These are phyloP conservation scores for Syzygium oleosum DNA, from an alignment of 345 rosid species.

Conservation along the genomic window DNA sequence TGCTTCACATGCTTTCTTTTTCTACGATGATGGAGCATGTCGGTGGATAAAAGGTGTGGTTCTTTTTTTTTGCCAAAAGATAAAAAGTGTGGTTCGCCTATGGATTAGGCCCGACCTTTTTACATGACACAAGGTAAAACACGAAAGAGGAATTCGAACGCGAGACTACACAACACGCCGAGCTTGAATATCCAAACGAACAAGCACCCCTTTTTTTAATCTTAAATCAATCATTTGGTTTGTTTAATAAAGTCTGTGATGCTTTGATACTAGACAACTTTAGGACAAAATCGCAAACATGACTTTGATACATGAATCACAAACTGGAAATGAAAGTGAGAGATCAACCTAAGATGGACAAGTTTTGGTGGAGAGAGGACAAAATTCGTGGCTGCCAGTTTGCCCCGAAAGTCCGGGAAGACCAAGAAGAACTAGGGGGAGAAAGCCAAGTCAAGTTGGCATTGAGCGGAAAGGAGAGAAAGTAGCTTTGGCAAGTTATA, in stretches of 20 bases:
- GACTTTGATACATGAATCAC: background rate
- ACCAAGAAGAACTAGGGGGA: background rate
- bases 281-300: background rate
- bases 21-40: background rate
- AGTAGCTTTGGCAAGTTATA: background rate
- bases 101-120: background rate
- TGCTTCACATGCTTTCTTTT: background rate
- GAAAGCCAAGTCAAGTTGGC: background rate
- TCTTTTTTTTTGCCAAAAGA: background rate
- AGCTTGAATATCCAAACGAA: background rate
- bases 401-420: background rate
- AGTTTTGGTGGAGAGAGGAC: background rate
- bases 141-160: background rate
- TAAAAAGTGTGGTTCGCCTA: background rate
- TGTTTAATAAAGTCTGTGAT: background rate
- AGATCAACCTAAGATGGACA: background rate
- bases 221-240: background rate
- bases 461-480: background rate
- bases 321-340: background rate
- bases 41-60: too few relatives aligned
- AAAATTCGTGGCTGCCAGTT: background rate
- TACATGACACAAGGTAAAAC: background rate
- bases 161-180: background rate
- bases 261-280: background rate
- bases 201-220: background rate